Conservation (phyloP, 805 yeast genomes). For the Cyberlindnera xishuangbannaensis region DNA sequence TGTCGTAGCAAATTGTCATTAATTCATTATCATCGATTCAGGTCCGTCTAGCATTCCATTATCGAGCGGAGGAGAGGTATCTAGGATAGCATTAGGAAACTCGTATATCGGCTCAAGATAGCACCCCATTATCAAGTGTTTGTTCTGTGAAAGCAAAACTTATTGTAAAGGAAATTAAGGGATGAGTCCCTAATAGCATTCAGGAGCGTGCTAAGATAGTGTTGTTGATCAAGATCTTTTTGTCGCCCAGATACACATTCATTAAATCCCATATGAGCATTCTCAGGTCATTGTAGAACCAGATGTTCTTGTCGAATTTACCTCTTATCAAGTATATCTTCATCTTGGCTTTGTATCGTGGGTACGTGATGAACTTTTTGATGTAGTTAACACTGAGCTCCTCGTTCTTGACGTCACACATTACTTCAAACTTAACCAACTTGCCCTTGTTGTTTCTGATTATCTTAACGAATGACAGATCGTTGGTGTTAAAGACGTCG, state of each 20-base stretch:
- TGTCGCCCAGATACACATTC: slow-evolving; percentile 13
- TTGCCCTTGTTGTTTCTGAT: slow-evolving; percentile 35
- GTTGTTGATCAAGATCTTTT: slow-evolving; percentile 22
- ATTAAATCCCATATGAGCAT: slow-evolving; percentile 26
- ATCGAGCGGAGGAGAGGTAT: too few relatives aligned
- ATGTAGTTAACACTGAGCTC: slow-evolving; percentile 23
- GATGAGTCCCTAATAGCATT: too few relatives aligned
- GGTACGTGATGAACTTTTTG: slow-evolving; percentile 35
- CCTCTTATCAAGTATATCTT: slow-evolving; percentile 30
- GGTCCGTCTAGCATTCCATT: too few relatives aligned
- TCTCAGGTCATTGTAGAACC: slow-evolving; percentile 27
- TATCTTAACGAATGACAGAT: slow-evolving; percentile 32
- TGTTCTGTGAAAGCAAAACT: too few relatives aligned
- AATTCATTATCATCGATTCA: too few relatives aligned
- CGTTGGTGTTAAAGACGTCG: slow-evolving; percentile 11
- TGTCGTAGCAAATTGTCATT: not conserved
- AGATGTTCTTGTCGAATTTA: slow-evolving; percentile 20
- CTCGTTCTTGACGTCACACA: slow-evolving; percentile 10
- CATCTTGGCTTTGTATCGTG: slow-evolving; percentile 40
- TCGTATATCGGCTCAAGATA: too few relatives aligned
- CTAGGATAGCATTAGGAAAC: too few relatives aligned
- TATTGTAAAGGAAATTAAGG: slow-evolving; percentile 1
- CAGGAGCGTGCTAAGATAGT: too few relatives aligned
- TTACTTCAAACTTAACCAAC: slow-evolving; percentile 33
- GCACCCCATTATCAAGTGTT: too few relatives aligned